These are phyloP conservation scores for Euphorbia tirucalli DNA, from an alignment of 345 rosid species.

Conservation along the genomic window DNA sequence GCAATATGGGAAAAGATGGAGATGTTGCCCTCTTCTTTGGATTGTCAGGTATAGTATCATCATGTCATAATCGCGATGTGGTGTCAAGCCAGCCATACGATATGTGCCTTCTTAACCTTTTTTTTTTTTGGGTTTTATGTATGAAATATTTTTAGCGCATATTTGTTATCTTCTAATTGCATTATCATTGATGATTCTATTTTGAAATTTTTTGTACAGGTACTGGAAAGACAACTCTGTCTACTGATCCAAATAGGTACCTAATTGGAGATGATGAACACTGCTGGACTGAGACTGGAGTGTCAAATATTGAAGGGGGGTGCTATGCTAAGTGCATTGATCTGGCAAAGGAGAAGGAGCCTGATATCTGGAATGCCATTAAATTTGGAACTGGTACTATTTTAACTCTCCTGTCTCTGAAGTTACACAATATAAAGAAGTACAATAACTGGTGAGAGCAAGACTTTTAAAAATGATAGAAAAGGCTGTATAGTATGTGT, in stretches of 20 bases:
- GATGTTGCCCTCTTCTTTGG: conserved; percentile 99
- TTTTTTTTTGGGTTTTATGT: neutral
- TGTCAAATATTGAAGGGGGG: conserved; percentile 98
- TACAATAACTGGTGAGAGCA: neutral
- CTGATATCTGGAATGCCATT: conserved; percentile 95
- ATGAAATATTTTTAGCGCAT: conserved; percentile 4
- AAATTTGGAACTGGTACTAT: conserved; percentile 85
- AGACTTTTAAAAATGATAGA: neutral
- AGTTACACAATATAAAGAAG: neutral
- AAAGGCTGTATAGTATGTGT: neutral
- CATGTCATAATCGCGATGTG: conserved; percentile 30
- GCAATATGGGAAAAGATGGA: conserved; percentile 98
- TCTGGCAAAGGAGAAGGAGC: conserved; percentile 87
- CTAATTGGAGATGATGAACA: conserved; percentile 98
- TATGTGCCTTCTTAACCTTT: conserved; percentile 27
- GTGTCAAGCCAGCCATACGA: conserved; percentile 26
- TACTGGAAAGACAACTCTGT: conserved; percentile 92
- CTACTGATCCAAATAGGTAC: conserved; percentile 89
- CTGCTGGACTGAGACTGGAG: conserved; percentile 89
- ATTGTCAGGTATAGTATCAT: conserved; percentile 77
- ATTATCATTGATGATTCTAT: conserved; percentile 19
- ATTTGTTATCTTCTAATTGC: neutral
- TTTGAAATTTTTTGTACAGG: conserved; percentile 38
- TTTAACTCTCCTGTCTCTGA: neutral
- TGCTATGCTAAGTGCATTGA: conserved; percentile 98